These are phyloP conservation scores for Diaporthe vexans DNA, from an alignment of 2,329 filamentous ascomycete species.

Conservation along the genomic window DNA sequence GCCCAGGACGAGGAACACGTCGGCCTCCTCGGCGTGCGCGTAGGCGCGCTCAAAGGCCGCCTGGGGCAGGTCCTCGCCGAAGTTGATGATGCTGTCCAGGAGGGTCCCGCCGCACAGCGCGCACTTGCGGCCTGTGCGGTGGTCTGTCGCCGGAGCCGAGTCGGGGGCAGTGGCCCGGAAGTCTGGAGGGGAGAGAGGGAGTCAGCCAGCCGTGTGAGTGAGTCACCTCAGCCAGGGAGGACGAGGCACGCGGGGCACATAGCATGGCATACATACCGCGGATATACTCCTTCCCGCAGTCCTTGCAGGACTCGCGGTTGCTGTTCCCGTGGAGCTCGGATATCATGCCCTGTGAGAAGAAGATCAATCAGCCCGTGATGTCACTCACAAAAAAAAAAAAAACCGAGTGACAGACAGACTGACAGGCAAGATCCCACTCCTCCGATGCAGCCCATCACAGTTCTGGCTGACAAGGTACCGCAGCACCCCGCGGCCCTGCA, in stretches of 20 bases:
- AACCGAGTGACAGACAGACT: no score
- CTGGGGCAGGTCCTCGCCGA: constrained; percentile 55
- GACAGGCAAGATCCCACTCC: constrained; percentile 61
- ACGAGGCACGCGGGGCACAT: no score
- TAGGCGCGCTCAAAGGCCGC: constrained; percentile 51
- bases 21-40: constrained; percentile 56
- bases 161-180: constrained; percentile 61
- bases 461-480: constrained; percentile 51
- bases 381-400: no score
- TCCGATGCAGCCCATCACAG: constrained; percentile 60
- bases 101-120: constrained; percentile 54
- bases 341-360: constrained; percentile 55
- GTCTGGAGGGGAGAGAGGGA: constrained; percentile 48
- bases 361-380: not conserved
- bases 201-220: not conserved
- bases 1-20: constrained; percentile 61
- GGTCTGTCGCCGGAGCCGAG: constrained; percentile 58
- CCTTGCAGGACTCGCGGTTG: constrained; percentile 60
- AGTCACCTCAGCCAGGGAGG: no score
- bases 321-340: constrained; percentile 64
- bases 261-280: constrained; percentile 50
- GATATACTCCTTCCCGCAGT: constrained; percentile 62
- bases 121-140: constrained; percentile 62
- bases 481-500: constrained; percentile 28
- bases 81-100: constrained; percentile 61